Conservation (phyloP, 2,329 filamentous ascomycete species). For the Coleophoma cylindrospora region DNA sequence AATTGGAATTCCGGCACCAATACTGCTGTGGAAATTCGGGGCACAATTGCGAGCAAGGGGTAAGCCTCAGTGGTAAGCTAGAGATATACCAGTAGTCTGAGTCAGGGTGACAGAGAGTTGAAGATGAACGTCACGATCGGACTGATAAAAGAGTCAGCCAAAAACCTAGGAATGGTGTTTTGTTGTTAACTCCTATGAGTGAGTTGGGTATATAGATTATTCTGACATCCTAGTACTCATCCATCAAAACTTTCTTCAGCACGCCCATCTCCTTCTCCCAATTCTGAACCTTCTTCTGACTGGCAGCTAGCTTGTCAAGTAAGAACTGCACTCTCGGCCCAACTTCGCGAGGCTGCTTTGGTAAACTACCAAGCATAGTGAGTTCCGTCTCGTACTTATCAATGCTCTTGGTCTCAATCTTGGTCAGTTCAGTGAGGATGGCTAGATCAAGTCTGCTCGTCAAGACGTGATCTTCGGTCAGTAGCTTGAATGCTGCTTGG, state of each 20-base stretch:
- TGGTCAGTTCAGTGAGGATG: constrained; percentile 62
- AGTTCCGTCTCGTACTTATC: constrained; percentile 78
- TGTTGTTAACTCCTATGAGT: not conserved
- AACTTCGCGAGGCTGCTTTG: constrained; percentile 65
- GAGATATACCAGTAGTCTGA: not conserved
- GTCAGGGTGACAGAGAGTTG: no score
- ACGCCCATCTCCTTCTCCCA: constrained; percentile 68
- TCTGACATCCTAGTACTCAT: constrained; percentile 30
- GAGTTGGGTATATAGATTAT: constrained; percentile 13
- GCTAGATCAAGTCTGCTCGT: constrained; percentile 68
- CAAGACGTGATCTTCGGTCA: constrained; percentile 69
- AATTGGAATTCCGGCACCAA: constrained; percentile 41
- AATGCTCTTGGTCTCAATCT: constrained; percentile 68
- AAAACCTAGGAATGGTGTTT: not conserved
- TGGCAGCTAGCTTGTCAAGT: constrained; percentile 64
- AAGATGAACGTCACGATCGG: no score
- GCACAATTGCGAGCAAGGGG: constrained; percentile 20
- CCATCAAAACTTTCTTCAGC: constrained; percentile 66
- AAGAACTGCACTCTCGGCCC: constrained; percentile 65
- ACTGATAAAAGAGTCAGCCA: no score
- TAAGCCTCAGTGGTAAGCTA: not conserved
- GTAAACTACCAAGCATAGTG: constrained; percentile 61
- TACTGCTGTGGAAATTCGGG: constrained; percentile 33
- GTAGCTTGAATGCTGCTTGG: constrained; percentile 70
- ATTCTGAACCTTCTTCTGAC: constrained; percentile 68